A percentile compares a stretch with the other conserved stretches of the same genome.
These are phyloP conservation scores for Triangularia setosa DNA, from an alignment of 2,329 filamentous ascomycete genomes.

Conservation along the genomic window DNA sequence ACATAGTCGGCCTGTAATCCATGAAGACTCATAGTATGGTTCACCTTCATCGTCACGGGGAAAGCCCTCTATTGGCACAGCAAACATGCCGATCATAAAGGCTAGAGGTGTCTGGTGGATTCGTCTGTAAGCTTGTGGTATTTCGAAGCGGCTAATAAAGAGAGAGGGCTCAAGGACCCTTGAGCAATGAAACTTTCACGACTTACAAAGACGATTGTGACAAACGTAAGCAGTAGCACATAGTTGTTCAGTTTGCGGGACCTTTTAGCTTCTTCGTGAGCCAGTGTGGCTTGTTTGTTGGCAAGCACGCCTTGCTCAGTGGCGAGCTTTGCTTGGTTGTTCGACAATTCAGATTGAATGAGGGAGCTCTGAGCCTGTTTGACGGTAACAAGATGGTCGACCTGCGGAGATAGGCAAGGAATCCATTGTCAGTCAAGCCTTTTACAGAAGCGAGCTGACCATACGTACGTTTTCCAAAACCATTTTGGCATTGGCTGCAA, in stretches of 20 bases:
- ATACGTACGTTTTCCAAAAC: not conserved
- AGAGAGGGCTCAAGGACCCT: too few species aligned
- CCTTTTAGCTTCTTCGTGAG: not conserved
- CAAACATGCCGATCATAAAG: not conserved
- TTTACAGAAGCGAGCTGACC: too few species aligned
- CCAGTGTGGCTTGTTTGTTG: not conserved
- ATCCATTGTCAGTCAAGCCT: not conserved
- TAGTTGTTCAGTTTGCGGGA: slow-evolving; percentile 4
- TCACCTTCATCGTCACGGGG: not conserved
- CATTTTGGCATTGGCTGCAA: not conserved
- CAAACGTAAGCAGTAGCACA: not conserved
- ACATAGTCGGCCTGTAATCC: not conserved
- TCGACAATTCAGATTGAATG: not conserved
- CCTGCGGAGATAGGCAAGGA: not conserved
- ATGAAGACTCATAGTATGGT: not conserved
- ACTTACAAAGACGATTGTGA: not conserved
- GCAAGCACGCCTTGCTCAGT: not conserved
- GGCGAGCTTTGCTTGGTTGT: too few species aligned
- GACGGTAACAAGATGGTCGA: not conserved
- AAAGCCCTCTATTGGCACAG: not conserved
- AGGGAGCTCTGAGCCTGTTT: slow-evolving; percentile 2
- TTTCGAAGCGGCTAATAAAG: too few species aligned
- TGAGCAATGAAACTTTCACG: too few species aligned
- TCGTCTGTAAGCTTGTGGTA: too few species aligned
- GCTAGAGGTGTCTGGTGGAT: slow-evolving; percentile 2